Percentiles rank a stretch among this genome's conserved stretches.
phyloP scores from a whole-genome alignment of 768 basidiomycete species.

The Leccinum barrowsii region DNA sequence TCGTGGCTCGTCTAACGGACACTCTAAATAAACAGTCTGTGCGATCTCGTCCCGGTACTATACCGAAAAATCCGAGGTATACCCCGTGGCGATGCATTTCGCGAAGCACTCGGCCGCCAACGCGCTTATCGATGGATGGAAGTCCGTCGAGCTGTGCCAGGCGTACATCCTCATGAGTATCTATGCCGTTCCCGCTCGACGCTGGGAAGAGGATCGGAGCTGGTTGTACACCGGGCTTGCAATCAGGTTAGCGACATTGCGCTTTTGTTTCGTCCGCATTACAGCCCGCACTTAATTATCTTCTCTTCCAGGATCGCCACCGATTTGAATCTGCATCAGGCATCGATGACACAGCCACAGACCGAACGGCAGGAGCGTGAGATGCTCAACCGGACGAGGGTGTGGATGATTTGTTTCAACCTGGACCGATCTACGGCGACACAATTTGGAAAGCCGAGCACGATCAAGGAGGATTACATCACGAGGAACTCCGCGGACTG shows the following conservation, averaged over 20 bases:
- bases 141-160: conserved; percentile 85
- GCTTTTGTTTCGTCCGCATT: neutral
- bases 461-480: conserved; percentile 81
- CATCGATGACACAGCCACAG: conserved; percentile 54
- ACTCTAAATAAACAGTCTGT: conserved; percentile 53
- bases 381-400: conserved; percentile 77
- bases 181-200: conserved; percentile 72
- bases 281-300: neutral
- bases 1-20: neutral
- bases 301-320: conserved; percentile 63
- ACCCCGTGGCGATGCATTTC: conserved; percentile 86
- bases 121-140: conserved; percentile 77
- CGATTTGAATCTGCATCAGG: conserved; percentile 81
- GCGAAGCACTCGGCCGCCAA: conserved; percentile 80
- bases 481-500: conserved; percentile 70
- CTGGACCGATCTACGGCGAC: conserved; percentile 84
- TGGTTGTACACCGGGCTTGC: conserved; percentile 90
- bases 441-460: conserved; percentile 86
- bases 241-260: conserved; percentile 48
- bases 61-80: conserved; percentile 75
- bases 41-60: conserved; percentile 84
- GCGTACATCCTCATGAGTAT: conserved; percentile 88
- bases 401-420: conserved; percentile 90
- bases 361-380: conserved; percentile 79
- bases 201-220: conserved; percentile 89